These are phyloP conservation scores for Sclerotinia subarctica DNA, from an alignment of 2,329 filamentous ascomycete genomes.

Conservation along the genomic window DNA sequence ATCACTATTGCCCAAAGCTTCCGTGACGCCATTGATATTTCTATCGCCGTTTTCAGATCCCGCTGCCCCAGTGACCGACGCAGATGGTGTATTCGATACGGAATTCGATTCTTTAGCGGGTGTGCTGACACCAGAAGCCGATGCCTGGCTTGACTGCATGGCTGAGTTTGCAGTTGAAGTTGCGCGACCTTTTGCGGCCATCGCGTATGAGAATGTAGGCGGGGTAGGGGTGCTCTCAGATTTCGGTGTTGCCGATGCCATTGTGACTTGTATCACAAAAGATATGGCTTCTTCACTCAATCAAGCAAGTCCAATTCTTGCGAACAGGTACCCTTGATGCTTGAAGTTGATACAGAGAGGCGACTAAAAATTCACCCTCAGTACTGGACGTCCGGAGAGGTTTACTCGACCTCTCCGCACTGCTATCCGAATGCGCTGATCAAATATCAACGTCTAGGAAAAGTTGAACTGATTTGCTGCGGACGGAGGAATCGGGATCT, in stretches of 20 bases:
- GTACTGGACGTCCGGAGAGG: conserved; percentile 41
- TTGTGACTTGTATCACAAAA: conserved; percentile 33
- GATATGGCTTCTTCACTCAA: conserved; percentile 11
- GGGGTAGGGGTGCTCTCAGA: conserved; percentile 39
- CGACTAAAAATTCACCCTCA: conserved; percentile 32
- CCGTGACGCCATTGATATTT: conserved; percentile 31
- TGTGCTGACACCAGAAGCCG: conserved; percentile 36
- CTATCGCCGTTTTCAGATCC: conserved; percentile 33
- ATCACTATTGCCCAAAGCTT: conserved; percentile 28
- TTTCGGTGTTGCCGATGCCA: conserved; percentile 43
- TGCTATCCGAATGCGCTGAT: conserved; percentile 28
- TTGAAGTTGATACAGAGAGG: conserved; percentile 25
- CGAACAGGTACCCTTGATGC: conserved; percentile 2
- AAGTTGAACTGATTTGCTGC: conserved; percentile 7
- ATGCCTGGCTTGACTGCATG: conserved; percentile 34
- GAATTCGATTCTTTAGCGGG: conserved; percentile 35
- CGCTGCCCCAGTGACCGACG: conserved; percentile 26
- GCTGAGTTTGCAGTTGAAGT: conserved; percentile 30
- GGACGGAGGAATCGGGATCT: background rate
- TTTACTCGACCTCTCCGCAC: conserved; percentile 41
- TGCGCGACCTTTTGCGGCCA: conserved; percentile 79
- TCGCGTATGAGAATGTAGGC: conserved; percentile 84
- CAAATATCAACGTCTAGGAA: conserved; percentile 21
- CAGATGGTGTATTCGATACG: conserved; percentile 32
- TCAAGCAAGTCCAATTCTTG: conserved; percentile 13